Evolutionary conservation across 257 asterid genomes (phyloP).

Genomic region (Petunia axillaris): DNA sequence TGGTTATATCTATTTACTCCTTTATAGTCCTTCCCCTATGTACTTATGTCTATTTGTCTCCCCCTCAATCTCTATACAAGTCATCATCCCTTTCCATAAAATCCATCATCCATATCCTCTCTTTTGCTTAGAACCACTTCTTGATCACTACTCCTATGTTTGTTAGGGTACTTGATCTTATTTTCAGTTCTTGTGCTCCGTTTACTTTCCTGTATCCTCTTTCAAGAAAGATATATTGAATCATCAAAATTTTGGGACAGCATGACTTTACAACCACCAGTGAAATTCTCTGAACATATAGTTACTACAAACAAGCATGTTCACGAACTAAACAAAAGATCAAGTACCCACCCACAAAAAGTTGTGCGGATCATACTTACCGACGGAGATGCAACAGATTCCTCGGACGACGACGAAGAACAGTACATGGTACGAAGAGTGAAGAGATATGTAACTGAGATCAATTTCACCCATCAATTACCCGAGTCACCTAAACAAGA

Average conservation of each 20-base stretch:
- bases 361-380: conserved; percentile 51
- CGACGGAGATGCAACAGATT: conserved; percentile 79
- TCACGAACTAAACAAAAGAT: conserved; percentile 28
- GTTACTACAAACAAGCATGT: conserved; percentile 49
- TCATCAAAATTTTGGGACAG: too few relatives aligned
- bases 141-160: too few relatives aligned
- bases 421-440: conserved; percentile 35
- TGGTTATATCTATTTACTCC: too few relatives aligned
- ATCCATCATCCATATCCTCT: background rate
- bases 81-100: background rate
- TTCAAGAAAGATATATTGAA: too few relatives aligned
- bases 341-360: conserved; percentile 31
- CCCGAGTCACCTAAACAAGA: conserved; percentile 22
- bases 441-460: conserved; percentile 63
- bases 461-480: conserved; percentile 38
- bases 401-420: conserved; percentile 39
- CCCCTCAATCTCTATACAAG: background rate
- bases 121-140: background rate
- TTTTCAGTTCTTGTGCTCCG: too few relatives aligned
- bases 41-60: background rate
- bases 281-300: conserved; percentile 56
- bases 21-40: too few relatives aligned
- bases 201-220: too few relatives aligned
- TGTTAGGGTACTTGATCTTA: too few relatives aligned
- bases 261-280: background rate